These are phyloP conservation scores for Aspergillus fructus DNA, from an alignment of 2,329 filamentous ascomycete genomes.

Conservation along the genomic window DNA sequence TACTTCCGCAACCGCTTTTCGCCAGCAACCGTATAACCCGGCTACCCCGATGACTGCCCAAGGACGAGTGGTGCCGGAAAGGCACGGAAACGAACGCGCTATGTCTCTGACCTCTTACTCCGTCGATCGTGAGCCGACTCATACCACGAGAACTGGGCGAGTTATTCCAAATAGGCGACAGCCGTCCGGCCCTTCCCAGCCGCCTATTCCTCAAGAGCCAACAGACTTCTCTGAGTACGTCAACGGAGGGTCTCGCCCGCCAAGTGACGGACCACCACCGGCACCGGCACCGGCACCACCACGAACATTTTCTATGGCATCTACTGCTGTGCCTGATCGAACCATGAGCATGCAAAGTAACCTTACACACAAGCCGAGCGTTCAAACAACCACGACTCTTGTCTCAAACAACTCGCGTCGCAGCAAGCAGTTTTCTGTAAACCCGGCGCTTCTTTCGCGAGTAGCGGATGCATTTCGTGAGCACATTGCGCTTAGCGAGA, in stretches of 20 bases:
- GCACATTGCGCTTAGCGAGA: constrained; percentile 79
- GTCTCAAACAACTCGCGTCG: constrained; percentile 63
- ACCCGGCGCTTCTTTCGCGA: constrained; percentile 88
- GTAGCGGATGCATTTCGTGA: constrained; percentile 91
- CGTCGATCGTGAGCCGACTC: constrained; percentile 71
- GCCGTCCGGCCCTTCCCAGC: constrained; percentile 51
- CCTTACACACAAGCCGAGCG: constrained; percentile 50
- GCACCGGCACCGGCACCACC: constrained; percentile 46
- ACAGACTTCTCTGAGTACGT: constrained; percentile 49
- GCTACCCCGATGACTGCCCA: constrained; percentile 78
- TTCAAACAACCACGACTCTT: constrained; percentile 54
- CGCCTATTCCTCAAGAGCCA: constrained; percentile 27
- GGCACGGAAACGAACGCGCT: constrained; percentile 86
- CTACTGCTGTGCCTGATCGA: constrained; percentile 58
- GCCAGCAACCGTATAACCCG: constrained; percentile 70
- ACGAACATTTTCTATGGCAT: constrained; percentile 90
- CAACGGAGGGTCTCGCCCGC: constrained; percentile 35
- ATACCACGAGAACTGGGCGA: constrained; percentile 84
- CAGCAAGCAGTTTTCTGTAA: constrained; percentile 74
- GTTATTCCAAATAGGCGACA: constrained; percentile 77
- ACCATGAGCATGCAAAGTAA: constrained; percentile 57
- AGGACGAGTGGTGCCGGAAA: constrained; percentile 85
- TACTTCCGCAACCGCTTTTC: constrained; percentile 72
- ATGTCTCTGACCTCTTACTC: constrained; percentile 93
- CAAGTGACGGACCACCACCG: constrained; percentile 51